phyloP scores from a whole-genome alignment of 2,329 filamentous ascomycete genomes.

The Pestalotiopsis sp. region DNA sequence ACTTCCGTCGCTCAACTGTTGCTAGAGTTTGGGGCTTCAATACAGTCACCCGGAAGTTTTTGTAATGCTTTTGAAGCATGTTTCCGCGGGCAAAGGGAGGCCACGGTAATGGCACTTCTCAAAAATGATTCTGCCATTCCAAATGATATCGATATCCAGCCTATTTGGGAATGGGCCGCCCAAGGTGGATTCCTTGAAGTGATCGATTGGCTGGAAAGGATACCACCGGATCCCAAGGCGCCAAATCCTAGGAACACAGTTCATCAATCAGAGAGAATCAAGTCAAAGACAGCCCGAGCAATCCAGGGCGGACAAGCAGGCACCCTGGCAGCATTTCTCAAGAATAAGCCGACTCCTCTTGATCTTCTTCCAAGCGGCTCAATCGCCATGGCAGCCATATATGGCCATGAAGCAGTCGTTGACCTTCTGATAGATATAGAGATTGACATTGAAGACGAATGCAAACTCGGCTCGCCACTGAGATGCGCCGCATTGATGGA shows the following conservation, averaged over 20 bases:
- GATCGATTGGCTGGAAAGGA: background rate
- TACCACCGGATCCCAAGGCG: too few relatives aligned
- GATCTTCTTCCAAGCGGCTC: background rate
- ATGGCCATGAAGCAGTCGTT: background rate
- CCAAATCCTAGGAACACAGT: too few relatives aligned
- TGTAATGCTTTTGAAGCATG: background rate
- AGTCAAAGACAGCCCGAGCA: background rate
- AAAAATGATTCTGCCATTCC: too few relatives aligned
- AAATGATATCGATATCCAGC: too few relatives aligned
- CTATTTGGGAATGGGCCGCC: background rate
- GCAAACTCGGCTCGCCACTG: background rate
- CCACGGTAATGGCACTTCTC: too few relatives aligned
- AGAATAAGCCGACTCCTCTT: rapidly evolving
- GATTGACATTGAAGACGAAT: background rate
- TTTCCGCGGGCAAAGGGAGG: background rate
- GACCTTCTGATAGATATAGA: background rate
- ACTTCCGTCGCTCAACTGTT: background rate
- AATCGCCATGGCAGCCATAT: background rate
- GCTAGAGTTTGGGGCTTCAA: background rate
- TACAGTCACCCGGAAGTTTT: background rate
- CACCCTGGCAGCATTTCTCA: background rate
- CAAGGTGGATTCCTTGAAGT: background rate
- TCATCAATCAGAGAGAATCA: background rate
- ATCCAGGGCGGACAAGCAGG: background rate
- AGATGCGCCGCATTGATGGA: background rate